Conservation (phyloP, 495 filamentous ascomycete genomes). For the Daldinia childiae region DNA sequence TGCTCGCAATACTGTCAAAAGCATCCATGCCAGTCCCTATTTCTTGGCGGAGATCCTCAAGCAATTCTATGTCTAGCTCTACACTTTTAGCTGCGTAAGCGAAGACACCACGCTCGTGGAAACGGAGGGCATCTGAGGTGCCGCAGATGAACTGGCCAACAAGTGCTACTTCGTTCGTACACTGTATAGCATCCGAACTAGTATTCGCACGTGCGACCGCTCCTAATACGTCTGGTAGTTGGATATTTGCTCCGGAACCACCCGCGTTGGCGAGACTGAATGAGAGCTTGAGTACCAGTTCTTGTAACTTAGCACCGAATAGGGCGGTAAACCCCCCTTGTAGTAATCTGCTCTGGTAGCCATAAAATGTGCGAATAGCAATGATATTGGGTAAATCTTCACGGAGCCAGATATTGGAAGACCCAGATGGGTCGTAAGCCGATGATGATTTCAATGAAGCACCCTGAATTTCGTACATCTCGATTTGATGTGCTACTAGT, state of each 20-base stretch:
- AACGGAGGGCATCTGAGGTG: slow-evolving; percentile 50
- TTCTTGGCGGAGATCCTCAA: slow-evolving; percentile 61
- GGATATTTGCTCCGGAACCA: slow-evolving; percentile 42
- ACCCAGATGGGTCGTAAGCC: slow-evolving; percentile 19
- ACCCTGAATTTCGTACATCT: slow-evolving; percentile 60
- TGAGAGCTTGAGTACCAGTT: slow-evolving; percentile 61
- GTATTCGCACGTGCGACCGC: slow-evolving; percentile 59
- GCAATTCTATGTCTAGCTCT: slow-evolving; percentile 57
- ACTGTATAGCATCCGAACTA: slow-evolving; percentile 52
- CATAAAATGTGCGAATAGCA: slow-evolving; percentile 60
- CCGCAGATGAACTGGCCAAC: slow-evolving; percentile 59
- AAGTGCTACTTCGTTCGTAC: slow-evolving; percentile 57
- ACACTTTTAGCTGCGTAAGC: slow-evolving; percentile 58
- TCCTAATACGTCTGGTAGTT: slow-evolving; percentile 60
- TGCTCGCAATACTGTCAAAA: slow-evolving; percentile 54
- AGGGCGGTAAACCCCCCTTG: slow-evolving; percentile 60
- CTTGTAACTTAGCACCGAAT: slow-evolving; percentile 59
- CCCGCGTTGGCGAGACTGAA: slow-evolving; percentile 55
- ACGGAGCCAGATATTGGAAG: slow-evolving; percentile 54
- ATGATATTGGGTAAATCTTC: slow-evolving; percentile 56
- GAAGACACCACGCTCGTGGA: slow-evolving; percentile 59
- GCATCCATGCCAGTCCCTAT: slow-evolving; percentile 61
- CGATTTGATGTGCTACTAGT: slow-evolving; percentile 59
- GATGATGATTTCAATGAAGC: slow-evolving; percentile 45
- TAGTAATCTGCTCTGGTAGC: slow-evolving; percentile 61